Evolutionary conservation across 768 basidiomycete genomes (phyloP).

Genomic region (Boletus rufocinnamomeus): DNA sequence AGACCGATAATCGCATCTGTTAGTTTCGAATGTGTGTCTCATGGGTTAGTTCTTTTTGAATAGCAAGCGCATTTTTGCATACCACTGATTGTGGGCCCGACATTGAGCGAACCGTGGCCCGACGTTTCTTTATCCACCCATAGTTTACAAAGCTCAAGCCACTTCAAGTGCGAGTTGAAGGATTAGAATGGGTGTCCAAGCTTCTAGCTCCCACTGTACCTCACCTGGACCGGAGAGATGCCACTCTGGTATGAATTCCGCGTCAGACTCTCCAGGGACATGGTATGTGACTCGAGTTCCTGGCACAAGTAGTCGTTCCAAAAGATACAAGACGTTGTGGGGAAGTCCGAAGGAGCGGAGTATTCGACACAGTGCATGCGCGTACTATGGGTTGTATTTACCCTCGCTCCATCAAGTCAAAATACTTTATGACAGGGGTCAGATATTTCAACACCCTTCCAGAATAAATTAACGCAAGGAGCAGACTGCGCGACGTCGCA

Average conservation of each 20-base stretch:
- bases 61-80: constrained; percentile 3
- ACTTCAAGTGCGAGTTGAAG: constrained; percentile 43
- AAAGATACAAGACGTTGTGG: not conserved
- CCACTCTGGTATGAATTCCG: constrained; percentile 76
- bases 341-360: constrained; percentile 1
- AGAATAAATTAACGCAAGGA: not conserved
- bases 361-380: not conserved
- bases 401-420: not conserved
- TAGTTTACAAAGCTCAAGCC: constrained; percentile 65
- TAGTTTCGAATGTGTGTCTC: not conserved
- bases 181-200: constrained; percentile 4
- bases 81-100: constrained; percentile 68
- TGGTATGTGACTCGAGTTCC: constrained; percentile 24
- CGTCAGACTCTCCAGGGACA: constrained; percentile 72
- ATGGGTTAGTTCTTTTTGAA: constrained; percentile 6
- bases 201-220: constrained; percentile 17
- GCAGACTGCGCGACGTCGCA: not conserved
- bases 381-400: not conserved
- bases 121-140: constrained; percentile 52
- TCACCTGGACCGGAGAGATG: constrained; percentile 61
- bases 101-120: constrained; percentile 38
- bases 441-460: not conserved
- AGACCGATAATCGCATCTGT: constrained; percentile 71
- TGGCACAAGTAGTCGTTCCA: not conserved
- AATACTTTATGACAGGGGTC: not conserved